phyloP scores from a whole-genome alignment of 2,329 filamentous ascomycete species.

The Dactylonectria estremocensis region DNA sequence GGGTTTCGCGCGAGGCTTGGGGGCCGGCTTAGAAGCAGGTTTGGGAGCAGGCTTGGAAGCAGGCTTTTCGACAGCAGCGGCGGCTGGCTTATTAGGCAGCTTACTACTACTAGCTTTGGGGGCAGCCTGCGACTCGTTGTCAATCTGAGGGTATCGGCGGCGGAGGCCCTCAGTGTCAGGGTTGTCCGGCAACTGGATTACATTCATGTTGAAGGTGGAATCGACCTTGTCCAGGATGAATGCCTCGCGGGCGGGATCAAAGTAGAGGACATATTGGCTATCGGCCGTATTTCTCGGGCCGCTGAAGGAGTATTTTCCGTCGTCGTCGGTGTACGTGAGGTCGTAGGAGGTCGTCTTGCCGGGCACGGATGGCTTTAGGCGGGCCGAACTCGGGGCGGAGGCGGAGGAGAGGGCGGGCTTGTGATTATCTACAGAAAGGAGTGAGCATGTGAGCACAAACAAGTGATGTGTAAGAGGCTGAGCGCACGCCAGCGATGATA shows the following conservation, averaged over 20 bases:
- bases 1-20: conserved; percentile 45
- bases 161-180: conserved; percentile 74
- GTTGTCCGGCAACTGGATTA: conserved; percentile 78
- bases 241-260: conserved; percentile 80
- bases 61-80: conserved; percentile 25
- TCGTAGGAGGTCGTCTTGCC: conserved; percentile 69
- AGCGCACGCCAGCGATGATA: neutral
- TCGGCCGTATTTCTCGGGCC: conserved; percentile 71
- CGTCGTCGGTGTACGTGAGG: conserved; percentile 68
- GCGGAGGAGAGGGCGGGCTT: conserved; percentile 68
- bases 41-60: conserved; percentile 38
- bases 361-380: conserved; percentile 66
- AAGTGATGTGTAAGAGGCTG: too few species aligned
- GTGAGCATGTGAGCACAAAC: conserved; percentile 9
- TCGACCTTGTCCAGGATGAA: conserved; percentile 88
- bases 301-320: conserved; percentile 72
- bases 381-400: conserved; percentile 63
- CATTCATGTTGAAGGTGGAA: conserved; percentile 90
- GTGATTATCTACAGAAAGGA: conserved; percentile 69
- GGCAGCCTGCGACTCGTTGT: conserved; percentile 44
- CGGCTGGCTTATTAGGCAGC: conserved; percentile 21
- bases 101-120: conserved; percentile 44
- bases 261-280: conserved; percentile 78
- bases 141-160: conserved; percentile 78
- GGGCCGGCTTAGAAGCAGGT: conserved; percentile 37